Conservation (phyloP, 2,329 filamentous ascomycete species). For the Talaromyces sp. region DNA sequence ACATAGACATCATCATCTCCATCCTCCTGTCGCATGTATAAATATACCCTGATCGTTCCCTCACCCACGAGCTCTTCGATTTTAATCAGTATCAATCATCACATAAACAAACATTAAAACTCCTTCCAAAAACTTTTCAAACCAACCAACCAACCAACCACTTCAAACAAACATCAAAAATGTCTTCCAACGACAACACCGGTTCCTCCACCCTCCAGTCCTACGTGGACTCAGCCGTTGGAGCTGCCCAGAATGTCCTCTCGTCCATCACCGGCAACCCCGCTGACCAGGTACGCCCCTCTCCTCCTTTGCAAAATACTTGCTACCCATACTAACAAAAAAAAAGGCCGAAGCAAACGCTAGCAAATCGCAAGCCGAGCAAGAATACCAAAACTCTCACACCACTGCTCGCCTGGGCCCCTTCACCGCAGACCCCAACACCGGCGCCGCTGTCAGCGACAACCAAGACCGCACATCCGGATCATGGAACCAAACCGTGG, state of each 20-base stretch:
- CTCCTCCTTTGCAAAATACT: background rate
- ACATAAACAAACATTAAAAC: background rate
- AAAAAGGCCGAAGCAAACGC: conserved; percentile 56
- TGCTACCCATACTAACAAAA: background rate
- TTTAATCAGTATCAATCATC: background rate
- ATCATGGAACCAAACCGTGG: conserved; percentile 84
- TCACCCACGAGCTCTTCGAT: background rate
- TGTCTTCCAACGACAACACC: conserved; percentile 25
- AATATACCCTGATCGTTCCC: background rate
- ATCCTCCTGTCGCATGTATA: background rate
- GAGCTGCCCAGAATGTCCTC: conserved; percentile 67
- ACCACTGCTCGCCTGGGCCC: conserved; percentile 71
- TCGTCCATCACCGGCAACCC: conserved; percentile 71
- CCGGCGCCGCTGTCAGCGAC: conserved; percentile 69
- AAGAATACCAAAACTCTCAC: conserved; percentile 72
- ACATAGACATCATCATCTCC: background rate
- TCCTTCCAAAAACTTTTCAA: background rate
- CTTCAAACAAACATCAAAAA: conserved; percentile 11
- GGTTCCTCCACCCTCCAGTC: conserved; percentile 73
- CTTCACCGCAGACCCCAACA: conserved; percentile 61
- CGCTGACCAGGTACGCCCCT: conserved; percentile 57
- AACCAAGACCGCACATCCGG: conserved; percentile 68
- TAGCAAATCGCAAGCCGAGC: conserved; percentile 62
- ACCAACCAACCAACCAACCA: background rate
- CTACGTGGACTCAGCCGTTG: conserved; percentile 69